phyloP scores from a whole-genome alignment of 371 early-diverging fungal genomes.

The Fennellomyces sp. region DNA sequence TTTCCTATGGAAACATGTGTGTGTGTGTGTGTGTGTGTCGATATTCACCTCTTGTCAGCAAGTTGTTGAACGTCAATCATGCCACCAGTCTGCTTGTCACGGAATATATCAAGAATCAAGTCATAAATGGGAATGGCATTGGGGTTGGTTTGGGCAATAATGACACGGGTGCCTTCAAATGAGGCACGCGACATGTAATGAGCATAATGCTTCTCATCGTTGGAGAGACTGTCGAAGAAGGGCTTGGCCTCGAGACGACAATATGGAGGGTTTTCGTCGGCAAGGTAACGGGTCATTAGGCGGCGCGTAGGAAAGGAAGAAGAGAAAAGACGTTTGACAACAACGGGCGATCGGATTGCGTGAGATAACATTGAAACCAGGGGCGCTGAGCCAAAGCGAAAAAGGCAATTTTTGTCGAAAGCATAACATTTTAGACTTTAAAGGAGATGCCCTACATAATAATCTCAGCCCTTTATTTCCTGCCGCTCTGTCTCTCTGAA shows the following conservation, averaged over 20 bases:
- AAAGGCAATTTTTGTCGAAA: constrained; percentile 6
- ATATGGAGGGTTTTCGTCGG: constrained; percentile 53
- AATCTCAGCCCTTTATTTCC: not conserved
- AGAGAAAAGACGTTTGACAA: constrained; percentile 1
- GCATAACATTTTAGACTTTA: no score
- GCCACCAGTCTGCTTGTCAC: constrained; percentile 17
- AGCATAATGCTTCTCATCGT: constrained; percentile 61
- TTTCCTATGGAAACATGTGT: not conserved
- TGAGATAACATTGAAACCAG: not conserved
- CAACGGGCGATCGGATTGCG: constrained; percentile 1
- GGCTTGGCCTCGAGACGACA: constrained; percentile 53
- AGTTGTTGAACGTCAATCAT: constrained; percentile 29
- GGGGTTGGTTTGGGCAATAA: constrained; percentile 48
- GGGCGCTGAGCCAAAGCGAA: not conserved
- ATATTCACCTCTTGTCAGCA: constrained; percentile 27
- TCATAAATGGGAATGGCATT: constrained; percentile 43
- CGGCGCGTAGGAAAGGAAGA: not conserved
- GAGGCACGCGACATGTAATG: constrained; percentile 62
- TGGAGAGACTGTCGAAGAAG: constrained; percentile 55
- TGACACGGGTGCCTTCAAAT: constrained; percentile 59
- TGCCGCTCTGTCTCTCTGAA: not conserved
- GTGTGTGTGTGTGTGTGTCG: no score
- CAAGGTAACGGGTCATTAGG: constrained; percentile 35
- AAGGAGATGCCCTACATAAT: not conserved
- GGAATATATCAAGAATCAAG: constrained; percentile 32